These are phyloP conservation scores for Scenedesmus sp. DNA, from an alignment of 163 green algal genomes.

Conservation along the genomic window DNA sequence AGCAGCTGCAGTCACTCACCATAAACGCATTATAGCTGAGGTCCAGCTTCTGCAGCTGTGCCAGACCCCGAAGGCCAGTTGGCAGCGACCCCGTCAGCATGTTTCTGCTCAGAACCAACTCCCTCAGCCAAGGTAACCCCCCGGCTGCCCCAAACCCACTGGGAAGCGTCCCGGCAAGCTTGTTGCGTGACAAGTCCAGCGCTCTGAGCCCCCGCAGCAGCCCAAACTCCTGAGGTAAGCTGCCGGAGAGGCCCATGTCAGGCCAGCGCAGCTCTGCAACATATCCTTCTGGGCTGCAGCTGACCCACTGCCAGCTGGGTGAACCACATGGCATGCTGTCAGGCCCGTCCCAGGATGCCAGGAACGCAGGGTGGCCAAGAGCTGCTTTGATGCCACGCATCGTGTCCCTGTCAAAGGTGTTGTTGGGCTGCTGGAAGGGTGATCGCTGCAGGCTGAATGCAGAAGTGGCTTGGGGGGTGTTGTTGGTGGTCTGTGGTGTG, in stretches of 20 bases:
- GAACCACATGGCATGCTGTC: neutral
- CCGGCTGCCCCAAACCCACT: neutral
- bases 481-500: neutral
- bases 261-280: neutral
- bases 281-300: neutral
- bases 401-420: neutral
- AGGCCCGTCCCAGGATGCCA: neutral
- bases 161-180: neutral
- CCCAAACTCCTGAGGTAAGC: neutral
- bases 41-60: neutral
- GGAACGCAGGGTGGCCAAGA: constrained; percentile 1
- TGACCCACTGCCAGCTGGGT: neutral
- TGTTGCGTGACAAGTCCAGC: constrained; percentile 25
- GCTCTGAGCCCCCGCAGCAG: neutral
- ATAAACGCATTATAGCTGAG: constrained; percentile 10
- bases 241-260: constrained; percentile 7
- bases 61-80: neutral
- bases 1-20: neutral
- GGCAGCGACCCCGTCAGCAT: constrained; percentile 11
- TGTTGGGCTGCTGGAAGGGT: constrained; percentile 8
- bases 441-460: neutral
- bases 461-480: neutral
- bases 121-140: neutral
- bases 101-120: constrained; percentile 1
- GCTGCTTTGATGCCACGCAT: neutral